phyloP scores from a whole-genome alignment of 2,329 filamentous ascomycete genomes.

The Aureobasidium vineae region DNA sequence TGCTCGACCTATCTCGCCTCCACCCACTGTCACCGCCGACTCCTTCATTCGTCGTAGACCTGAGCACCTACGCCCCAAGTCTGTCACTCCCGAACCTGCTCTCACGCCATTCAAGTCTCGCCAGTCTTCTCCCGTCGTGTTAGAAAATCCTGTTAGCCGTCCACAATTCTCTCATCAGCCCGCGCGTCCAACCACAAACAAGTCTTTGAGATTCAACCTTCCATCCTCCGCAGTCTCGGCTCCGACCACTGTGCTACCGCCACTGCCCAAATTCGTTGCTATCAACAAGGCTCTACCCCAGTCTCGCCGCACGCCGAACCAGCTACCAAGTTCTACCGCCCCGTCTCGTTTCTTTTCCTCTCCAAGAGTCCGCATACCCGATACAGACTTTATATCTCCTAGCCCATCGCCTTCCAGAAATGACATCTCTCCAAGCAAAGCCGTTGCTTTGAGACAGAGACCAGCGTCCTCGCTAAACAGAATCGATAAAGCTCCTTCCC shows the following conservation, averaged over 20 bases:
- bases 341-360: background rate
- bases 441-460: background rate
- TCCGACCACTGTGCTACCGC: background rate
- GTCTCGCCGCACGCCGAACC: background rate
- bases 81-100: constrained; percentile 27
- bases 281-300: background rate
- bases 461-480: constrained; percentile 1
- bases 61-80: background rate
- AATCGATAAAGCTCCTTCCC: background rate
- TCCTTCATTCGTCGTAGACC: constrained; percentile 23
- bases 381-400: constrained; percentile 8
- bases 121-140: background rate
- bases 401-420: constrained; percentile 3
- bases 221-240: background rate
- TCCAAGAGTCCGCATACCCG: background rate
- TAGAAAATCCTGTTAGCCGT: background rate
- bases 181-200: background rate
- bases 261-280: background rate
- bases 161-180: background rate
- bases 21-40: constrained; percentile 4
- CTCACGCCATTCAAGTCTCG: background rate
- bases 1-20: constrained; percentile 9
- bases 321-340: background rate
- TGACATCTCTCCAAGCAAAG: background rate
- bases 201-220: background rate